phyloP scores from a whole-genome alignment of 2,329 filamentous ascomycete species.

The Furcasterigmium furcatum region DNA sequence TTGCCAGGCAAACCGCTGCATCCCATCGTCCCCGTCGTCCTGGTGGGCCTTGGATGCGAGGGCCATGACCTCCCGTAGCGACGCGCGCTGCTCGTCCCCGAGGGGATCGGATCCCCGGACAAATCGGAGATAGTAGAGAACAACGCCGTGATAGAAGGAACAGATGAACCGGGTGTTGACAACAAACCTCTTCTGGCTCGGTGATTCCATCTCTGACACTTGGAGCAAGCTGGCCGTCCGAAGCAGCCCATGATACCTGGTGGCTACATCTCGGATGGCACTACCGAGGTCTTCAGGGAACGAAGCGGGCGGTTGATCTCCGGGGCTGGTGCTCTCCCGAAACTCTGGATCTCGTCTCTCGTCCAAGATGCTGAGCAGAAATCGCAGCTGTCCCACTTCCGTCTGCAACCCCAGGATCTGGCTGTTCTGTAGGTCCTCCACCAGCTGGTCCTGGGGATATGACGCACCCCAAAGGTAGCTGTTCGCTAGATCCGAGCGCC shows the following conservation, averaged over 20 bases:
- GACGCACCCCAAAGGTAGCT: constrained; percentile 25
- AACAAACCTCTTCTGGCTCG: constrained; percentile 23
- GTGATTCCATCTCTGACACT: constrained; percentile 10
- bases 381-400: constrained; percentile 24
- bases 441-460: constrained; percentile 27
- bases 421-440: constrained; percentile 30
- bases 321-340: too few species aligned
- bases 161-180: constrained; percentile 29
- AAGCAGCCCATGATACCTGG: constrained; percentile 18
- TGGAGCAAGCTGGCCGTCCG: constrained; percentile 20
- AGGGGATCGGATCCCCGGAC: constrained; percentile 10
- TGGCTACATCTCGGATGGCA: constrained; percentile 15
- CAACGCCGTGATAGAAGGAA: constrained; percentile 26
- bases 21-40: constrained; percentile 24
- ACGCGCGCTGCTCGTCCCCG: constrained; percentile 5
- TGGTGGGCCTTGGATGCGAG: constrained; percentile 27
- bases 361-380: constrained; percentile 24
- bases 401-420: constrained; percentile 25
- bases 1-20: constrained; percentile 27
- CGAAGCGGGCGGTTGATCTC: too few species aligned
- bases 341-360: too few species aligned
- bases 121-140: constrained; percentile 23
- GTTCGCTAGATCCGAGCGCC: constrained; percentile 27
- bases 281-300: constrained; percentile 16
- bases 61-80: constrained; percentile 21